Evolutionary conservation across 305 asterid genomes (phyloP), one percentile per base, ranked within the genome.

Genomic region (Salvia sclarea): DNA sequence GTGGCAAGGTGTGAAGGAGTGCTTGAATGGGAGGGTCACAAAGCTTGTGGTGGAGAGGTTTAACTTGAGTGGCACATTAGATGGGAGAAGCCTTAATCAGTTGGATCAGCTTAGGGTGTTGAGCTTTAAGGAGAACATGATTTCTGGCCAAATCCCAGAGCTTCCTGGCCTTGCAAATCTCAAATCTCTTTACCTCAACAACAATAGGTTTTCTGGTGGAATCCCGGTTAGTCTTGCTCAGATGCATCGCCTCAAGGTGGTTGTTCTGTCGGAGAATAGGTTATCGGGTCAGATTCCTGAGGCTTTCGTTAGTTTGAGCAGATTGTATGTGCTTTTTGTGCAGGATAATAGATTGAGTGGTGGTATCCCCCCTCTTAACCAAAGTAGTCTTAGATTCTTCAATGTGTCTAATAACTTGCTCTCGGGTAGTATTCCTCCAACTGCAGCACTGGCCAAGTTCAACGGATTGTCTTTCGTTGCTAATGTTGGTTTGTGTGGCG

Each of bases 41-140:
- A 94, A 89, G 83, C 93, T 94, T 33, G 99, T 89, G 28, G 81
- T 94, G 20, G 98, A 94, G 64, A 73, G 71, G 16, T 38, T 76
- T 3, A 91, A 83, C 69, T 75, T 94, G 67, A 91, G 75, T 69
- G 99, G 99, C 28, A 71, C 75, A 4, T 66, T 94, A 49, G 87
- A 85, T 66, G 90, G 78, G 18, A 67, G 35, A 33, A 84, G 84
- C 66, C 82, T 94, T 63, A 89, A 91, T 61, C 82, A 78, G 69
- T 75, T 94, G 76, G 96, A 94, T 76, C 97, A 91, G 71, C 74
- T 94, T 1, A 80, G 99, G 67, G 98, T 94, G 35, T 70, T 94
- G 8, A 86, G 95, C 83, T 84, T 94, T 71, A 89, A 91, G 65
- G 77, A 82, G 1, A 91, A 94, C 74, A 83, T 80, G 0, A 75